Base-by-base conservation (phyloP, 73 alveolate genomes). In the Paramecium sexaurelia region DNA sequence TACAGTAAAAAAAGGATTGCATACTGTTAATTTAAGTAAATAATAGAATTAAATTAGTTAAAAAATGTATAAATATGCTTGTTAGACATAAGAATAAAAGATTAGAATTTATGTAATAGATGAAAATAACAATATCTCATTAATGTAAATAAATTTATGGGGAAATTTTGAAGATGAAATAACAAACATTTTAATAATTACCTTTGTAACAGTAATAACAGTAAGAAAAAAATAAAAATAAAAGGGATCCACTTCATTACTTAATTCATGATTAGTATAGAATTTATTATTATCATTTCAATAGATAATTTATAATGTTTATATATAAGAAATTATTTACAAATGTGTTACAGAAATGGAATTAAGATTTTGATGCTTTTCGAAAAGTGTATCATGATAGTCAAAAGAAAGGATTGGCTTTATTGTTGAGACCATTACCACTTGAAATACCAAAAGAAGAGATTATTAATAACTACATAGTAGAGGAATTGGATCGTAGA, bases 231-330 rank as follows among this genome's bases (percentile, higher is more conserved):
- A 61, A 61, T 61, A 61, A 61, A 29, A 61, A 61, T 29, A 61
- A 61, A 29, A 61, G 83, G 9, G 83, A 61, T 61, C 83, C 83
- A 26, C 39, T 61, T 22, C 43, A 61, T 32, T 61, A 61, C 26
- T 26, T 61, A 26, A 61, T 61, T 61, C 83, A 61, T 61, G 83
- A 61, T 61, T 61, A 61, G 83, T 61, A 61, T 51, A 51, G 43
- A 32, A 61, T 61, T 32, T 29, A 61, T 61, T 29, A 32, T 61
- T 29, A 61, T 61, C 83, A 26, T 32, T 61, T 29, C 26, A 29
- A 29, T 61, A 61, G 83, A 61, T 61, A 61, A 61, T 61, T 61
- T 61, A 32, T 61, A 32, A 29, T 29, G 51, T 61, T 29, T 26
- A 61, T 61, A 32, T 61, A 61, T 61, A 61, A 61, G 43, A 61